Conservation (phyloP, 2,329 filamentous ascomycete species). For the Lachnellula occidentalis region DNA sequence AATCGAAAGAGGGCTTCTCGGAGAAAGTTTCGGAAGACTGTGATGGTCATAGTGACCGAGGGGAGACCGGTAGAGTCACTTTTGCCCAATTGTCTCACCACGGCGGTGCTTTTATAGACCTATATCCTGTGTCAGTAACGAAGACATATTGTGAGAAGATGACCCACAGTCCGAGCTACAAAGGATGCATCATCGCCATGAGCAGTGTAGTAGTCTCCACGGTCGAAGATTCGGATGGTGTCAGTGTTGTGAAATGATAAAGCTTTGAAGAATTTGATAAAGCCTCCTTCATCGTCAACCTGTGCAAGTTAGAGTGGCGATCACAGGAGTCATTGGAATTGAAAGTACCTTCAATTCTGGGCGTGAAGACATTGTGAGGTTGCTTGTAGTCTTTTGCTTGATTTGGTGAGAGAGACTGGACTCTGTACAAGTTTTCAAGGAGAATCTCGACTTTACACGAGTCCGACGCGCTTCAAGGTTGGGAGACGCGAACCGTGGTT, state of each 20-base stretch:
- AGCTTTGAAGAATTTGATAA: conserved; percentile 94
- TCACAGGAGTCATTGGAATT: conserved; percentile 1
- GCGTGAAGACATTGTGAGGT: conserved; percentile 58
- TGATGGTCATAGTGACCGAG: conserved; percentile 92
- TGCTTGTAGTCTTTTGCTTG: neutral
- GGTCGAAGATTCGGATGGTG: conserved; percentile 86
- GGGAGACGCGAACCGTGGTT: conserved; percentile 14
- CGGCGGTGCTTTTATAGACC: conserved; percentile 97
- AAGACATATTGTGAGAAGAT: neutral
- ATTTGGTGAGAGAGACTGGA: neutral
- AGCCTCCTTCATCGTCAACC: conserved; percentile 95
- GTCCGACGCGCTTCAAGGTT: neutral
- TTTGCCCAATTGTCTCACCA: conserved; percentile 82
- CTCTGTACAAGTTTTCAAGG: neutral
- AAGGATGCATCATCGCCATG: conserved; percentile 80
- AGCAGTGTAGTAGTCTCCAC: conserved; percentile 93
- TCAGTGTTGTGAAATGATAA: conserved; percentile 65
- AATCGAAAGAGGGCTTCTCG: conserved; percentile 89
- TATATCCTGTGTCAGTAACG: conserved; percentile 29
- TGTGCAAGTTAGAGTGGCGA: conserved; percentile 32
- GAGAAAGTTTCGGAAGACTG: conserved; percentile 92
- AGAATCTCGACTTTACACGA: neutral
- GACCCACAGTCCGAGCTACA: conserved; percentile 66
- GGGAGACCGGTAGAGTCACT: conserved; percentile 78
- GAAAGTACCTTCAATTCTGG: conserved; percentile 62